These are phyloP conservation scores for Omphalea diandra DNA, from an alignment of 441 rosid species.

Conservation along the genomic window DNA sequence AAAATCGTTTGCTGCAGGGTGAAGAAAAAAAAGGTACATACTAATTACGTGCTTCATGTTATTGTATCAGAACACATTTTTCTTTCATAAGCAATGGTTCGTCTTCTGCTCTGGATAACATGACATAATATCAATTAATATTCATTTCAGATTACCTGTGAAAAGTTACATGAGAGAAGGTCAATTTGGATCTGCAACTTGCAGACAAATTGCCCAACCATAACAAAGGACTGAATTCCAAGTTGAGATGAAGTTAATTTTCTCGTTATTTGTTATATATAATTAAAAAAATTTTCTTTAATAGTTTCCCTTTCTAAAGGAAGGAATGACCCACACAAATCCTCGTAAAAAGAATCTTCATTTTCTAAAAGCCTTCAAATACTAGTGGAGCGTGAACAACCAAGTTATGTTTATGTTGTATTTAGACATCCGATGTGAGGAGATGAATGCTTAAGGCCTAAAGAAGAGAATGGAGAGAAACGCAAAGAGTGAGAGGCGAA, in stretches of 20 bases:
- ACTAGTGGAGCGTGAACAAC: not conserved
- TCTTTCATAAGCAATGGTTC: no score
- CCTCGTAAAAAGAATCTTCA: not conserved
- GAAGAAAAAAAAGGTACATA: no score
- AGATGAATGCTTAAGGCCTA: no score
- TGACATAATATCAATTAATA: no score
- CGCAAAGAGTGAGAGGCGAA: no score
- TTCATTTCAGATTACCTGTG: not conserved
- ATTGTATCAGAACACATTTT: not conserved
- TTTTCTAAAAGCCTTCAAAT: not conserved
- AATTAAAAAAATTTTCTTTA: no score
- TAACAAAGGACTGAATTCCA: not conserved
- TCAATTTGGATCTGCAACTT: not conserved
- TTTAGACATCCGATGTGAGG: no score
- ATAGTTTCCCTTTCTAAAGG: no score
- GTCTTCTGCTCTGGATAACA: not conserved
- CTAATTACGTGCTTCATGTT: not conserved
- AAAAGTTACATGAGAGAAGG: not conserved
- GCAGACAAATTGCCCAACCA: not conserved
- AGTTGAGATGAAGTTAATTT: not conserved
- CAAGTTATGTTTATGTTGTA: no score
- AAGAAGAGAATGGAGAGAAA: no score
- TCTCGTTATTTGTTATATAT: no score
- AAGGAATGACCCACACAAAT: no score
- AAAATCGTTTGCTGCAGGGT: not conserved